Percentiles rank a stretch among this genome's conserved stretches.
These are phyloP conservation scores for Penicillium robsamsonii DNA, from an alignment of 495 filamentous ascomycete species.

Conservation along the genomic window DNA sequence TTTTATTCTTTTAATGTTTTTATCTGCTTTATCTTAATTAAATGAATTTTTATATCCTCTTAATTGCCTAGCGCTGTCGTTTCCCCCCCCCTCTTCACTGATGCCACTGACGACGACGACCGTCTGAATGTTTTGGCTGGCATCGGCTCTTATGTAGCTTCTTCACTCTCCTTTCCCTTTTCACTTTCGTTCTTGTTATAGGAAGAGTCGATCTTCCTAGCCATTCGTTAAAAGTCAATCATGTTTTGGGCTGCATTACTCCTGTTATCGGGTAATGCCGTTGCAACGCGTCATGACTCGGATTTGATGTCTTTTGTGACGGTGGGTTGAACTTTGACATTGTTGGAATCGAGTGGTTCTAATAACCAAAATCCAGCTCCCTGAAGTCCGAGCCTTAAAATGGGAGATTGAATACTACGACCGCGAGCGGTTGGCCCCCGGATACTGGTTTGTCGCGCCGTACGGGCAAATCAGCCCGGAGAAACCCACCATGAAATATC, in stretches of 20 bases:
- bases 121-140: constrained; percentile 3
- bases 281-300: constrained; percentile 33
- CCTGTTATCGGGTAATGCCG: constrained; percentile 24
- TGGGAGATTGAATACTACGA: constrained; percentile 29
- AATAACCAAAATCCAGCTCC: constrained; percentile 20
- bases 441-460: constrained; percentile 47
- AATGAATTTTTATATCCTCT: neutral
- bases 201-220: constrained; percentile 31
- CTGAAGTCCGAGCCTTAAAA: constrained; percentile 34
- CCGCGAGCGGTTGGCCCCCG: constrained; percentile 28
- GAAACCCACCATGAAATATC: constrained; percentile 28
- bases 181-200: neutral
- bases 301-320: constrained; percentile 45
- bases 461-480: constrained; percentile 35
- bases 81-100: neutral
- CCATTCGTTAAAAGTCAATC: constrained; percentile 28
- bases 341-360: neutral
- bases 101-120: constrained; percentile 7
- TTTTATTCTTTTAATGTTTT: neutral
- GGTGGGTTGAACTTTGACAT: constrained; percentile 17
- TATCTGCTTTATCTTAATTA: neutral
- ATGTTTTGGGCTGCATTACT: constrained; percentile 32
- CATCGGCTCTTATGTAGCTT: constrained; percentile 7
- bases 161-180: constrained; percentile 2
- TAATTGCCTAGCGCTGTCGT: neutral